Evolutionary conservation across 2,329 filamentous ascomycete genomes (phyloP).

Genomic region (Gaeumannomyces tritici): DNA sequence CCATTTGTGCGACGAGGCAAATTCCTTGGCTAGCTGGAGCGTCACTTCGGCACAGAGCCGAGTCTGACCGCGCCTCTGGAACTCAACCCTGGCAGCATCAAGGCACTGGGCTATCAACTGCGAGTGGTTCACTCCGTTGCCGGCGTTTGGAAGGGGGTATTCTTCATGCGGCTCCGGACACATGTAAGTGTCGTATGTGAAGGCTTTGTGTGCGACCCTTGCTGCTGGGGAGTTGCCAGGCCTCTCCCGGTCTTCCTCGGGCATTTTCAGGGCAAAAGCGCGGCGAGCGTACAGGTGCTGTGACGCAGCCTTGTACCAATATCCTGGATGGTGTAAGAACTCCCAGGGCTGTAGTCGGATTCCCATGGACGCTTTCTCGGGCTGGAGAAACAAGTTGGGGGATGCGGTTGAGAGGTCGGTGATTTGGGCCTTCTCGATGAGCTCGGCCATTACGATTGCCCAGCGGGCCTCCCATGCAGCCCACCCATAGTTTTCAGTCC

Average conservation of each 20-base stretch:
- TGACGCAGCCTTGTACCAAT: conserved; percentile 55
- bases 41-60: conserved; percentile 46
- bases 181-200: conserved; percentile 57
- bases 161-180: conserved; percentile 55
- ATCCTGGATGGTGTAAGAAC: conserved; percentile 54
- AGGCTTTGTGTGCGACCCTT: conserved; percentile 37
- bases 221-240: conserved; percentile 38
- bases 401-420: conserved; percentile 36
- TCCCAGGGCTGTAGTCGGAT: conserved; percentile 56
- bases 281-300: conserved; percentile 45
- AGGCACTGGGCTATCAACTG: conserved; percentile 44
- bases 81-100: conserved; percentile 41
- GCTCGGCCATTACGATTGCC: conserved; percentile 51
- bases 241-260: conserved; percentile 46
- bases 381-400: conserved; percentile 37
- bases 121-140: conserved; percentile 43
- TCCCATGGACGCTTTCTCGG: conserved; percentile 48
- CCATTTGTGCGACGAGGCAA: conserved; percentile 40
- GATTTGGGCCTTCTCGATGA: conserved; percentile 45
- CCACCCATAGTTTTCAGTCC: conserved; percentile 86
- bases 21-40: conserved; percentile 47
- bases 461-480: conserved; percentile 82
- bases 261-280: conserved; percentile 43
- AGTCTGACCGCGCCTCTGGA: conserved; percentile 40
- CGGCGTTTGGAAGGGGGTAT: conserved; percentile 29